phyloP scores from a whole-genome alignment of 2,329 filamentous ascomycete species.

The Gnomoniopsis sp. region DNA sequence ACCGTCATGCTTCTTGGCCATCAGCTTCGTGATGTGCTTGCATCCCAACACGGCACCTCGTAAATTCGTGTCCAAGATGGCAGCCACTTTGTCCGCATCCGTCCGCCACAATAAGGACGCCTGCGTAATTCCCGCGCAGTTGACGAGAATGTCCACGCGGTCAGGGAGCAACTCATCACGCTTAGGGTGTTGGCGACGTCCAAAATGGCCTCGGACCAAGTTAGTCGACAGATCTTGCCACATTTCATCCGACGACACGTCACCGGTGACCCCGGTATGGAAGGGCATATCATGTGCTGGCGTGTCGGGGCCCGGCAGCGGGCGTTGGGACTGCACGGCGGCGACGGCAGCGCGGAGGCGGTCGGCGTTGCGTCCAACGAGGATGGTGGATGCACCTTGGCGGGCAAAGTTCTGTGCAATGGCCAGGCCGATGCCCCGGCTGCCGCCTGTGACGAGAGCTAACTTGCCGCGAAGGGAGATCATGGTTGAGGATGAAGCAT shows the following conservation, averaged over 20 bases:
- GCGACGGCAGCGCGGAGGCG: conserved; percentile 39
- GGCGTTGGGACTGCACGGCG: conserved; percentile 21
- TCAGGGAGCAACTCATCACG: not conserved
- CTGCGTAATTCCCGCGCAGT: conserved; percentile 74
- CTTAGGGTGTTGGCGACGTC: not conserved
- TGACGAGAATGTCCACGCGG: conserved; percentile 62
- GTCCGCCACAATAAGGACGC: conserved; percentile 60
- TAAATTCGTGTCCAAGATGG: conserved; percentile 68
- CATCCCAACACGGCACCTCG: conserved; percentile 62
- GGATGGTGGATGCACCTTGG: conserved; percentile 56
- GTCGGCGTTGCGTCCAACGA: conserved; percentile 55
- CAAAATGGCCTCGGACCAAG: not conserved
- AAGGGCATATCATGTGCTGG: not conserved
- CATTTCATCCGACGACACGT: conserved; percentile 19
- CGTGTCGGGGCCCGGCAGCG: not conserved
- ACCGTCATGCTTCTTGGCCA: conserved; percentile 33
- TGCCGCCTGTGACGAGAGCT: conserved; percentile 66
- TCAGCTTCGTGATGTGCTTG: conserved; percentile 44
- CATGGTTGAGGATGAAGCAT: conserved; percentile 24
- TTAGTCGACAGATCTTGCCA: conserved; percentile 18
- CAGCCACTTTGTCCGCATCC: conserved; percentile 44
- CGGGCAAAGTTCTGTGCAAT: conserved; percentile 64
- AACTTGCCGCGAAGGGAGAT: conserved; percentile 42
- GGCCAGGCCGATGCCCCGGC: conserved; percentile 65
- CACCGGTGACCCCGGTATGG: conserved; percentile 13